Evolutionary conservation across 2,329 filamentous ascomycete genomes (phyloP).

Genomic region (Colletotrichum cuscutae): DNA sequence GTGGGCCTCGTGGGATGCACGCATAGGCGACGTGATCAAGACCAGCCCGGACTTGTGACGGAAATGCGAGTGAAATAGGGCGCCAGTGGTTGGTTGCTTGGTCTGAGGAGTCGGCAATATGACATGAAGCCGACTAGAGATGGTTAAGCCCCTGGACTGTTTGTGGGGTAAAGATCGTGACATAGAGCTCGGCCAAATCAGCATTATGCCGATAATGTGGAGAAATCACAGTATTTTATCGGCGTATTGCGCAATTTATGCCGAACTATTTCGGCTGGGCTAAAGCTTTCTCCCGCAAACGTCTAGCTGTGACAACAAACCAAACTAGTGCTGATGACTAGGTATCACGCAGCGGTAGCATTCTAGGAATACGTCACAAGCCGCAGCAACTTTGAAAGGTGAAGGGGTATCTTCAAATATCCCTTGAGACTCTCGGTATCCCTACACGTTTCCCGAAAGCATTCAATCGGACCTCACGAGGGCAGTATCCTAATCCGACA

Average conservation of each 20-base stretch:
- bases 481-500: neutral
- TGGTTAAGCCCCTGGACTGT: neutral
- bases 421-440: neutral
- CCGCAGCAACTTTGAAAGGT: too few relatives aligned
- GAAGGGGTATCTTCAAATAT: neutral
- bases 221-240: neutral
- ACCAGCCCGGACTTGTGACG: neutral
- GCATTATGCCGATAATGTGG: slow-evolving; percentile 4
- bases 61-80: neutral
- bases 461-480: neutral
- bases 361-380: neutral
- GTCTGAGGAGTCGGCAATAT: slow-evolving; percentile 6
- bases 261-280: neutral
- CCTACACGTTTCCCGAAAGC: slow-evolving; percentile 5
- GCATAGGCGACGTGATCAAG: neutral
- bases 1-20: slow-evolving; percentile 7
- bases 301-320: neutral
- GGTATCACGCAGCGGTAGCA: neutral
- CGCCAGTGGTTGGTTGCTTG: neutral
- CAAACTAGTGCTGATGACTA: neutral
- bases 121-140: neutral
- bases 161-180: slow-evolving; percentile 9
- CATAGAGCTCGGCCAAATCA: neutral
- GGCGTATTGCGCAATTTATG: neutral
- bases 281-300: neutral